These are phyloP conservation scores for Cordia subcordata DNA, from an alignment of 257 asterid genomes.

Conservation along the genomic window DNA sequence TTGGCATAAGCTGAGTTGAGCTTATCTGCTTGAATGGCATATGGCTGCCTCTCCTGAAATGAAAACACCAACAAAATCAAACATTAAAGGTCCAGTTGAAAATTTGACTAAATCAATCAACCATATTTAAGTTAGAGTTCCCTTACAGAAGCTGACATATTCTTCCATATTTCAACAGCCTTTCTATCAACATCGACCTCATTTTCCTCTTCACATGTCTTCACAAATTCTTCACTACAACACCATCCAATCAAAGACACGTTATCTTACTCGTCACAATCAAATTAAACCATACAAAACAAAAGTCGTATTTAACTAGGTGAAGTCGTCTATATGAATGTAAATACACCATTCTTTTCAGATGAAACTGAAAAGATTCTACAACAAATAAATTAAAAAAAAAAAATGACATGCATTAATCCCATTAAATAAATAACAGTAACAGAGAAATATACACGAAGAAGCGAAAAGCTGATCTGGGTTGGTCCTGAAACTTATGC, in stretches of 20 bases:
- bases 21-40: constrained; percentile 32
- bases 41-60: constrained; percentile 23
- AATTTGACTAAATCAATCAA: background rate
- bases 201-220: constrained; percentile 28
- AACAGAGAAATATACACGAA: constrained; percentile 32
- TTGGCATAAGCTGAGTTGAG: constrained; percentile 29
- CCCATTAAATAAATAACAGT: background rate
- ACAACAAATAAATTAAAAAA: background rate
- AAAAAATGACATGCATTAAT: background rate
- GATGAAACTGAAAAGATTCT: too few species aligned
- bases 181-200: constrained; percentile 39
- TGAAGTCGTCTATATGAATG: background rate
- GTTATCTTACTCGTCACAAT: background rate
- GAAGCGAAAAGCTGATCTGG: constrained; percentile 60
- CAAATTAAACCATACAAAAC: background rate
- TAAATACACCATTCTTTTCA: background rate
- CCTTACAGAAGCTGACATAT: constrained; percentile 26
- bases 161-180: constrained; percentile 51
- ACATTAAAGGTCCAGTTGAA: background rate
- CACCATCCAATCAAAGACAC: constrained; percentile 6
- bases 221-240: constrained; percentile 50
- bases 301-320: background rate
- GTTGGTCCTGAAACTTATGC: constrained; percentile 26
- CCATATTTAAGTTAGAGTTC: background rate
- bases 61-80: background rate